phyloP scores from a whole-genome alignment of 257 asterid species.

The Linderniella brevidens region DNA sequence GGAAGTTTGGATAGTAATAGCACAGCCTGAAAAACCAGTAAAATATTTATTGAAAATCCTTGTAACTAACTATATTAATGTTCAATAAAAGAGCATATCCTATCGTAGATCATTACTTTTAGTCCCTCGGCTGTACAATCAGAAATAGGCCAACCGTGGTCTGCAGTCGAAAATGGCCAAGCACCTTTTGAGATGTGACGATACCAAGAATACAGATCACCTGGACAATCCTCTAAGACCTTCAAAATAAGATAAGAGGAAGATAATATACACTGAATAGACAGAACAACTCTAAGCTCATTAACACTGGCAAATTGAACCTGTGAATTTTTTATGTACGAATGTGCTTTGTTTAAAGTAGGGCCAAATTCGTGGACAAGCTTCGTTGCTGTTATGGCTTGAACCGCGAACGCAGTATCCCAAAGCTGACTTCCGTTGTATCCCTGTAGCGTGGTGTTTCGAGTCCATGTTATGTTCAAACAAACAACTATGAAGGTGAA shows the following conservation, averaged over 20 bases:
- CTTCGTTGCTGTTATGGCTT: conserved; percentile 67
- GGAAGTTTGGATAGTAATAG: conserved; percentile 64
- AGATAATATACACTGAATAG: conserved; percentile 8
- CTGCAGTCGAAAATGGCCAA: conserved; percentile 98
- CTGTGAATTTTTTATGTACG: conserved; percentile 50
- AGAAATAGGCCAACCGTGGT: conserved; percentile 99
- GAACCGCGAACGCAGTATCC: conserved; percentile 83
- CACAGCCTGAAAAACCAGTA: conserved; percentile 38
- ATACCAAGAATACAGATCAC: conserved; percentile 61
- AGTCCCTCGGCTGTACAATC: conserved; percentile 99
- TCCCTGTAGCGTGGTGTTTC: conserved; percentile 43
- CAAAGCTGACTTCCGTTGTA: conserved; percentile 95
- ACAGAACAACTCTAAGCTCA: not conserved
- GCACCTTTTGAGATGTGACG: conserved; percentile 99
- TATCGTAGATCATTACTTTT: conserved; percentile 35
- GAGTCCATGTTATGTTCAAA: too few relatives aligned
- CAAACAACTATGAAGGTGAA: not conserved
- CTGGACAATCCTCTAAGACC: conserved; percentile 87
- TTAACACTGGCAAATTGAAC: conserved; percentile 19
- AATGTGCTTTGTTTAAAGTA: conserved; percentile 58
- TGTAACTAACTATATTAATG: not conserved
- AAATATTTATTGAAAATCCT: not conserved
- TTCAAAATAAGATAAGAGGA: conserved; percentile 14
- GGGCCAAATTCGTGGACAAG: conserved; percentile 60
- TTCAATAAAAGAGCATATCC: not conserved